phyloP scores from a whole-genome alignment of 306 rosid species.

The Abrus precatorius region DNA sequence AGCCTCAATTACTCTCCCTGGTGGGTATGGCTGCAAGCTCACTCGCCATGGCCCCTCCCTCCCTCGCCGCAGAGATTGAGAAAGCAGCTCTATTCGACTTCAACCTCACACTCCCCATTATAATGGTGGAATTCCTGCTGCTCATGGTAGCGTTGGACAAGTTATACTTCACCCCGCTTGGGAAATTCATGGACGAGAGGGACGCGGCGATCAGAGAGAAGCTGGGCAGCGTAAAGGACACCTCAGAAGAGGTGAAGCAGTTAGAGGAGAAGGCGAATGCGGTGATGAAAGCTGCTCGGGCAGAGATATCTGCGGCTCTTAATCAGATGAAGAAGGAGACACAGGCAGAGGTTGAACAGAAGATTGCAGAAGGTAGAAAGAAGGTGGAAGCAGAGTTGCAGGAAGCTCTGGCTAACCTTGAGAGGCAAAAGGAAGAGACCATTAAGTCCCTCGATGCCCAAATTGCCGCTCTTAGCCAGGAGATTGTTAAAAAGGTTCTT shows the following conservation, averaged over 20 bases:
- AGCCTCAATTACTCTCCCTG: conserved; percentile 68
- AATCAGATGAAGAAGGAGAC: conserved; percentile 95
- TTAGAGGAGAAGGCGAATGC: conserved; percentile 85
- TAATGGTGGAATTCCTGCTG: conserved; percentile 72
- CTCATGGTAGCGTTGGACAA: conserved; percentile 92
- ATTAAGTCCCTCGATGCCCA: conserved; percentile 86
- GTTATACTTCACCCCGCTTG: conserved; percentile 79
- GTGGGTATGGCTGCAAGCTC: conserved; percentile 62
- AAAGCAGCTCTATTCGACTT: conserved; percentile 94
- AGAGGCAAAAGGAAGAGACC: conserved; percentile 81
- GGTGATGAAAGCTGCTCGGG: conserved; percentile 79
- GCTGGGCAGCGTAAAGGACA: conserved; percentile 85
- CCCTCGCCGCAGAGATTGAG: conserved; percentile 70
- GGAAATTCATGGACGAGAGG: conserved; percentile 88
- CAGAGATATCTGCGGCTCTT: conserved; percentile 89
- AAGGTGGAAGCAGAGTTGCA: conserved; percentile 85
- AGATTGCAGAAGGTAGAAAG: conserved; percentile 81
- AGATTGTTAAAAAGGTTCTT: conserved; percentile 94
- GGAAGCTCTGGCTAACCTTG: conserved; percentile 78
- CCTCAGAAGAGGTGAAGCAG: conserved; percentile 79
- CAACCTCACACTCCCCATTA: conserved; percentile 88
- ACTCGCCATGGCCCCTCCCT: conserved; percentile 68
- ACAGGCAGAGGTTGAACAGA: conserved; percentile 81
- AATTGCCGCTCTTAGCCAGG: conserved; percentile 76
- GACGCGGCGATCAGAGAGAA: conserved; percentile 83